Evolutionary conservation across 2,329 filamentous ascomycete genomes (phyloP).

Genomic region (Chaetomiaceae sp.): DNA sequence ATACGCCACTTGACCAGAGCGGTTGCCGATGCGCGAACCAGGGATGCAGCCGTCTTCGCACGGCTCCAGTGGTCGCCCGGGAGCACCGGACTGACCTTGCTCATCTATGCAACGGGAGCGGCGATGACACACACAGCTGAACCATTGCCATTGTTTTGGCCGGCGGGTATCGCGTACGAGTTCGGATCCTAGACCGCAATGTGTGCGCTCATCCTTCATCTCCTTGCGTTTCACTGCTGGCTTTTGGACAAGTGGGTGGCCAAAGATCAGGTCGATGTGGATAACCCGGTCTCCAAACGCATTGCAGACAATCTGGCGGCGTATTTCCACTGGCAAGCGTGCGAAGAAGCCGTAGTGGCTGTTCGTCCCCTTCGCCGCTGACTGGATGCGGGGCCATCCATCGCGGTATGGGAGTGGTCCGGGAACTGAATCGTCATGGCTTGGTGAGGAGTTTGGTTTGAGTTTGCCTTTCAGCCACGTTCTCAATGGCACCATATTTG

Average conservation of each 20-base stretch:
- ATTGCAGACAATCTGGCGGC: constrained; percentile 23
- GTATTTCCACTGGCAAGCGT: constrained; percentile 27
- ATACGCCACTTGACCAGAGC: constrained; percentile 11
- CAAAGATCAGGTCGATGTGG: constrained; percentile 26
- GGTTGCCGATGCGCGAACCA: not conserved
- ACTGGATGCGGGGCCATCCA: not conserved
- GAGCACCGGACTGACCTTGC: not conserved
- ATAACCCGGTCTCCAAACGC: constrained; percentile 25
- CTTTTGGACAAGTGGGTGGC: constrained; percentile 17
- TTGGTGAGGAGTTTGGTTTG: not conserved
- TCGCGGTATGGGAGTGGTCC: not conserved
- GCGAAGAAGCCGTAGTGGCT: constrained; percentile 16
- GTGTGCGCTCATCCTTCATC: not conserved
- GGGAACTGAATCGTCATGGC: not conserved
- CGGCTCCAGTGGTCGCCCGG: not conserved
- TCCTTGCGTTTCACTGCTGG: not conserved
- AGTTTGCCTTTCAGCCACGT: not conserved
- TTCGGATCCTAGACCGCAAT: not conserved
- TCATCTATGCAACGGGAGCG: not conserved
- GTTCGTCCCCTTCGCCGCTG: not conserved
- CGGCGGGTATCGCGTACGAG: constrained; percentile 7
- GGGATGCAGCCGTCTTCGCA: constrained; percentile 18
- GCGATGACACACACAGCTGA: constrained; percentile 28
- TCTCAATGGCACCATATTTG: no score
- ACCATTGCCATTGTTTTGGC: constrained; percentile 26